Evolutionary conservation across 495 filamentous ascomycete genomes (phyloP).

Genomic region (Pseudevernia furfuracea): DNA sequence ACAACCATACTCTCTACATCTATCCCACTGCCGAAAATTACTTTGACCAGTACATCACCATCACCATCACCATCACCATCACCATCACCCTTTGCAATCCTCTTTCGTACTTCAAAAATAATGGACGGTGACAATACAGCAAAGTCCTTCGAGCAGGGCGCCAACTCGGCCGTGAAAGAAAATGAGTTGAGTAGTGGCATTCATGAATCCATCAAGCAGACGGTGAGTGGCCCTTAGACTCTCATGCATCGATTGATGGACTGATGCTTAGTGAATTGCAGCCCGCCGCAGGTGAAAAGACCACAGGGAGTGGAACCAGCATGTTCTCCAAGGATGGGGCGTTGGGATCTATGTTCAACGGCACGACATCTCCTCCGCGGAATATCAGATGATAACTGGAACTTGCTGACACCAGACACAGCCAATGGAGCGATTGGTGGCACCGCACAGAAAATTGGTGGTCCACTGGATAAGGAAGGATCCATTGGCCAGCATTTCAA

Average conservation of each 20-base stretch:
- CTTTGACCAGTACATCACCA: neutral
- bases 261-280: slow-evolving; percentile 3
- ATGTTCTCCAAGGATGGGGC: slow-evolving; percentile 27
- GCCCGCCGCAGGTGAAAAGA: slow-evolving; percentile 26
- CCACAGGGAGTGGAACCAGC: slow-evolving; percentile 23
- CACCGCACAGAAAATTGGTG: slow-evolving; percentile 46
- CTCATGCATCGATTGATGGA: neutral
- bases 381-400: neutral
- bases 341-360: slow-evolving; percentile 28
- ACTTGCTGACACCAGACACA: slow-evolving; percentile 21
- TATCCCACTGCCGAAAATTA: neutral
- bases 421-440: slow-evolving; percentile 47
- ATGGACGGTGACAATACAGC: slow-evolving; percentile 28
- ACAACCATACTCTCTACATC: too few species aligned
- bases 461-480: slow-evolving; percentile 40
- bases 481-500: slow-evolving; percentile 33
- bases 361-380: slow-evolving; percentile 9
- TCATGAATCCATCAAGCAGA: slow-evolving; percentile 25
- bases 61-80: neutral
- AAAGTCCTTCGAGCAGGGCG: slow-evolving; percentile 27
- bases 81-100: neutral
- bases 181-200: slow-evolving; percentile 25
- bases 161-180: slow-evolving; percentile 25
- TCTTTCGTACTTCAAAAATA: neutral
- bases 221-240: slow-evolving; percentile 9